phyloP scores from a whole-genome alignment of 768 basidiomycete genomes.

The Hemileccinum impolitum region DNA sequence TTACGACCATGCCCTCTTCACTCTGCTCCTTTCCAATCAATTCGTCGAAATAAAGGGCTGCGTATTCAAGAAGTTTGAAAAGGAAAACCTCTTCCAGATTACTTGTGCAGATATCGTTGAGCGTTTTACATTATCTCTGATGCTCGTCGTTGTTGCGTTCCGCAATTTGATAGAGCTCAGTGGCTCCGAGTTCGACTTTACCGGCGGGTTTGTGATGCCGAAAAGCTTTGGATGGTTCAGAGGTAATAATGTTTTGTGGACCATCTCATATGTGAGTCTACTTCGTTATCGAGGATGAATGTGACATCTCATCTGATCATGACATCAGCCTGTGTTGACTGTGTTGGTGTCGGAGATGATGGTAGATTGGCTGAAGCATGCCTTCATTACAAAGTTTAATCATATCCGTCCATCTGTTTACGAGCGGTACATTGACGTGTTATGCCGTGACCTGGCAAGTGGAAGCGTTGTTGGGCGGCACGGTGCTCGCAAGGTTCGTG shows the following conservation, averaged over 20 bases:
- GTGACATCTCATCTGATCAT: neutral
- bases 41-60: constrained; percentile 99
- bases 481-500: constrained; percentile 63
- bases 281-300: neutral
- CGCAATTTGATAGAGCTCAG: constrained; percentile 94
- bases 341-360: constrained; percentile 90
- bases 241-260: constrained; percentile 77
- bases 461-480: constrained; percentile 68
- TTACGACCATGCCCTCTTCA: constrained; percentile 93
- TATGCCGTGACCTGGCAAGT: constrained; percentile 89
- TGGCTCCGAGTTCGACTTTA: constrained; percentile 82
- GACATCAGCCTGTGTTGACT: constrained; percentile 77
- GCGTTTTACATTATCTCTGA: constrained; percentile 86
- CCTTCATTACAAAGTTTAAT: constrained; percentile 99
- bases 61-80: constrained; percentile 99
- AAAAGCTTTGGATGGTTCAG: constrained; percentile 83
- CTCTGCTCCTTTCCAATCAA: constrained; percentile 93
- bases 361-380: constrained; percentile 99
- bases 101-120: constrained; percentile 99
- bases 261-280: constrained; percentile 74
- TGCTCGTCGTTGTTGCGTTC: constrained; percentile 88
- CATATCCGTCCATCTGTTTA: constrained; percentile 96
- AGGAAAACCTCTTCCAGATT: constrained; percentile 97
- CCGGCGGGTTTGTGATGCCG: constrained; percentile 67
- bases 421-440: constrained; percentile 90